Conservation (phyloP, 1,284 basidiomycete genomes). For the Laetiporus sulphureus region DNA sequence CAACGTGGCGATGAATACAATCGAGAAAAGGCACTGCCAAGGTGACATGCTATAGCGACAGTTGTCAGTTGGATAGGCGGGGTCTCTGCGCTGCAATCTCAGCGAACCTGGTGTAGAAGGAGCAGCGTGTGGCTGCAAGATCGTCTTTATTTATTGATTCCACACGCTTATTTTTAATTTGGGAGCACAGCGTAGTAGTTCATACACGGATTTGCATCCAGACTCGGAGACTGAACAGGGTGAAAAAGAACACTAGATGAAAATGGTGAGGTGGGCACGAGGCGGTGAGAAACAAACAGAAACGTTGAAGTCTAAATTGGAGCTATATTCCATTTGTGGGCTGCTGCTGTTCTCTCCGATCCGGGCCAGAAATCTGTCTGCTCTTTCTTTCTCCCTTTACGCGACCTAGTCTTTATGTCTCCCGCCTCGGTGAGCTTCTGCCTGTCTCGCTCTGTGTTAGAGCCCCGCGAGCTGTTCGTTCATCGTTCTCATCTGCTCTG, state of each 20-base stretch:
- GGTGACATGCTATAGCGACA: no score
- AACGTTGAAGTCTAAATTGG: conserved; percentile 10
- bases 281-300: conserved; percentile 4
- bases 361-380: conserved; percentile 3
- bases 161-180: no score
- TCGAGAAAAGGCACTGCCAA: no score
- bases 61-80: no score
- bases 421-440: conserved; percentile 14
- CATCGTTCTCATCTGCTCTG: no score
- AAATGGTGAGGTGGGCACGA: conserved; percentile 6
- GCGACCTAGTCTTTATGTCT: conserved; percentile 15
- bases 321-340: conserved; percentile 10
- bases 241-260: neutral
- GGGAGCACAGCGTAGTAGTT: no score
- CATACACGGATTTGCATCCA: no score
- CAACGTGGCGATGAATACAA: no score
- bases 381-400: conserved; percentile 7
- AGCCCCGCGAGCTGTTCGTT: neutral
- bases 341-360: conserved; percentile 4
- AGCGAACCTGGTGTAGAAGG: no score
- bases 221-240: neutral
- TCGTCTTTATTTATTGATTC: no score
- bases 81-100: no score
- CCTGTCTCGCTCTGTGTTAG: neutral
- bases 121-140: no score